Evolutionary conservation across 805 yeast genomes (phyloP), one percentile per base, ranked within the genome.

Genomic region (Brettanomyces nanus): DNA sequence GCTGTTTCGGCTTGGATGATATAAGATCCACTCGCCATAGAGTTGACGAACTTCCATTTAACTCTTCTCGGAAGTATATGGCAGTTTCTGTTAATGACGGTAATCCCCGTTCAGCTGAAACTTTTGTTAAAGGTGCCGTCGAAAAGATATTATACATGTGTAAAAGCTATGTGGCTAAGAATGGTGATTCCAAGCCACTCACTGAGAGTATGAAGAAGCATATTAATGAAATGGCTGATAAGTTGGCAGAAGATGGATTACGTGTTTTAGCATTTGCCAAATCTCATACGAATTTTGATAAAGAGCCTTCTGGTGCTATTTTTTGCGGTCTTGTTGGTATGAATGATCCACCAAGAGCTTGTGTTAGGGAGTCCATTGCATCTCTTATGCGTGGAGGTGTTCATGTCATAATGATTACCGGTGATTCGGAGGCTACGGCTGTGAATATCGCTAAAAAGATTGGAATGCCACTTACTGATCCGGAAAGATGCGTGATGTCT

Each of bases 341-440:
- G 95, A 86, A 85, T 51, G 99, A 92, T 62, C 99, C 99, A 7
- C 99, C 99, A 40, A 76, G 98, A 53, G 82, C 89, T 7, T 78
- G 81, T 44, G 97, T 92, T 3, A 72, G 75, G 35, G 65, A 69
- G 35, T 83, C 96, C 2, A 74, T 92, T 41, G 73, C 83, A 28
- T 69, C 77, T 45, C 69, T 92, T 40, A 69, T 87, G 66, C 78
- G 78, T 53, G 96, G 97, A 44, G 95, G 97, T 31, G 98, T 92
- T 30, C 95, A 86, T 53, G 86, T 92, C n/a, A 85, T 92, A 36
- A 92, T 92, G 97, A 90, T 92, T 46, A 92, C 99, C 6, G 96
- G 96, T 50, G 97, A 89, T 59, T 73, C 85, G 27, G 95, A 87
- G 45, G 77, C 81, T 13, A 86, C 97, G 13, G 96, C 95, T 5